phyloP scores from a whole-genome alignment of 805 yeast species.

The Priceomyces carsonii region DNA sequence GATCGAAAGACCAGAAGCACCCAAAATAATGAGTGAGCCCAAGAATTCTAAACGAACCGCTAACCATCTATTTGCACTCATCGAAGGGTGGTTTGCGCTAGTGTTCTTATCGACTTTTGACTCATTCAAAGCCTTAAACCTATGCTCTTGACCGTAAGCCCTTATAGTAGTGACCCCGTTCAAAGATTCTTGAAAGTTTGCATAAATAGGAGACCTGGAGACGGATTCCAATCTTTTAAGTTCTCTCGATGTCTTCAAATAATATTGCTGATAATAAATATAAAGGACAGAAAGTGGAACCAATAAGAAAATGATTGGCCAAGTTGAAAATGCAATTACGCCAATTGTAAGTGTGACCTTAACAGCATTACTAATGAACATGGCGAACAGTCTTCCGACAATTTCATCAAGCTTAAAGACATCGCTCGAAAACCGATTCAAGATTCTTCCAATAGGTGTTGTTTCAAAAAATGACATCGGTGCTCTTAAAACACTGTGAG shows the following conservation, averaged over 20 bases:
- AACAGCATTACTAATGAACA: conserved; percentile 61
- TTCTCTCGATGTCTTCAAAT: conserved; percentile 76
- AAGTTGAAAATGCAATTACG: conserved; percentile 85
- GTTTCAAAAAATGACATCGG: conserved; percentile 97
- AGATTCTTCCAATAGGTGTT: conserved; percentile 89
- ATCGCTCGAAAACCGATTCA: conserved; percentile 91
- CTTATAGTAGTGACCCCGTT: conserved; percentile 75
- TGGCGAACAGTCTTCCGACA: conserved; percentile 67
- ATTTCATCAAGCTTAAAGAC: conserved; percentile 84
- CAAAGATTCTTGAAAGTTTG: conserved; percentile 81
- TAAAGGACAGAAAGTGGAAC: conserved; percentile 69
- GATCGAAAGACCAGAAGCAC: conserved; percentile 82
- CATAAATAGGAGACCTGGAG: conserved; percentile 77
- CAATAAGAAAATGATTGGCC: conserved; percentile 75
- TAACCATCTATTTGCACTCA: conserved; percentile 95
- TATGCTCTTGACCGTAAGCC: conserved; percentile 65
- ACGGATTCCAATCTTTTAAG: conserved; percentile 80
- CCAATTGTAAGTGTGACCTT: conserved; percentile 72
- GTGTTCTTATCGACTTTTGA: conserved; percentile 80
- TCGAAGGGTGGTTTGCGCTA: conserved; percentile 90
- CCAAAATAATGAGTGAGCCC: conserved; percentile 85
- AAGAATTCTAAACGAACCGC: conserved; percentile 91
- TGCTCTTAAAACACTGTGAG: conserved; percentile 69
- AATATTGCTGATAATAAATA: conserved; percentile 72
- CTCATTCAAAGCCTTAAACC: conserved; percentile 67